Evolutionary conservation across 129 eudicot species (phyloP), one percentile per base, ranked within the genome.

Genomic region (Artemisia argyi): DNA sequence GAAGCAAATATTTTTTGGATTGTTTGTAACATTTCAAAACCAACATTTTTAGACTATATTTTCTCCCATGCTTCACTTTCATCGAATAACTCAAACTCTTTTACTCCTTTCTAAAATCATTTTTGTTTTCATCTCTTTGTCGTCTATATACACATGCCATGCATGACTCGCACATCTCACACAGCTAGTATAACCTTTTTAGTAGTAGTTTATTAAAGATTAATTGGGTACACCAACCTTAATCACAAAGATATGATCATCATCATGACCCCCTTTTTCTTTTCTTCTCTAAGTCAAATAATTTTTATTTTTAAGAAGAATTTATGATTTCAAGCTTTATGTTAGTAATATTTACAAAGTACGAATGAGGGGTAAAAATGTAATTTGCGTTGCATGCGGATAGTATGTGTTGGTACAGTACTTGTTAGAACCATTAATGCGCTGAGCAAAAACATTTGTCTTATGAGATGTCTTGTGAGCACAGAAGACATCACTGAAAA

Each of bases 11-110:
- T 70, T 26, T 48, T 71, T 30, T 61, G 70, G 79, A 56, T 81
- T 81, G 89, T 87, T 81, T 71, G 89, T 47, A 87, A 83, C 90
- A 65, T 86, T 68, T 86, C 87, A 83, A 84, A 78, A 81, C 65
- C 65, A 57, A 72, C 80, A 72, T 76, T 84, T 75, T 62, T 74
- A 78, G 78, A 74, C 82, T 73, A 75, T 78, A 71, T 82, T 70
- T 74, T 58, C 56, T 46, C 67, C 79, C 78, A 79, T 73, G 81
- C 85, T 85, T 87, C 86, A 80, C 87, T 87, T 85, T 90, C 89
- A 87, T 83, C 76, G 85, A 90, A 73, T 52, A 57, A 75, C 79
- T 58, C 83, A 74, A 80, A 69, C 69, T 53, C 50, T 53, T 61
- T 55, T 71, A 24, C 66, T 59, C 32, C 65, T 69, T 60, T 72